Percentiles rank a stretch among this genome's conserved stretches.
These are phyloP conservation scores for Athelia sp. DNA, from an alignment of 1,284 basidiomycete genomes.

Conservation along the genomic window DNA sequence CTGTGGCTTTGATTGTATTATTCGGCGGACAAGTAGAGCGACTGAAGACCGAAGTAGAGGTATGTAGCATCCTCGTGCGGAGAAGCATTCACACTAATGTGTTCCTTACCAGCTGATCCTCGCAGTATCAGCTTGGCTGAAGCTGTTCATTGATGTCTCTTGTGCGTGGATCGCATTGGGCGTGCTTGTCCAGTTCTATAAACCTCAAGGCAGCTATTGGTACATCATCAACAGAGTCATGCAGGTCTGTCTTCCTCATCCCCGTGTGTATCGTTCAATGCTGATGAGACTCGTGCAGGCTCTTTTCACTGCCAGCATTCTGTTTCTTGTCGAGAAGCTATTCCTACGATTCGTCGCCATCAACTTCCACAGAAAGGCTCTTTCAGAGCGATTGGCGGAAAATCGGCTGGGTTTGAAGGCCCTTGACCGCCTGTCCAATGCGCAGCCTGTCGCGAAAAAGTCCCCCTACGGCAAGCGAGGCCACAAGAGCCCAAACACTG, in stretches of 20 bases:
- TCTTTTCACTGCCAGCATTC: conserved; percentile 56
- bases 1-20: conserved; percentile 48
- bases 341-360: conserved; percentile 74
- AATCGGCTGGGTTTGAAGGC: conserved; percentile 66
- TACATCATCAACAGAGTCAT: conserved; percentile 61
- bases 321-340: conserved; percentile 66
- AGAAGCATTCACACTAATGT: conserved; percentile 3
- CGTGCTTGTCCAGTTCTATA: conserved; percentile 47
- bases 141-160: conserved; percentile 56
- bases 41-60: conserved; percentile 62
- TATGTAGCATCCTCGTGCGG: conserved; percentile 22
- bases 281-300: conserved; percentile 33
- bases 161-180: conserved; percentile 73
- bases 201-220: conserved; percentile 67
- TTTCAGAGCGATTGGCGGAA: conserved; percentile 66
- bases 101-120: conserved; percentile 46
- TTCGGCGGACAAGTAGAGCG: conserved; percentile 61
- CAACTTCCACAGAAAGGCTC: conserved; percentile 69
- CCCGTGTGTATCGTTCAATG: background rate
- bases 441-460: conserved; percentile 36
- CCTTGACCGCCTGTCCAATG: conserved; percentile 65
- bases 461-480: conserved; percentile 28
- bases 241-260: conserved; percentile 42
- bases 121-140: conserved; percentile 68
- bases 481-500: conserved; percentile 21